These are phyloP conservation scores for Ascoidea tarda DNA, from an alignment of 805 yeast species.

Conservation along the genomic window DNA sequence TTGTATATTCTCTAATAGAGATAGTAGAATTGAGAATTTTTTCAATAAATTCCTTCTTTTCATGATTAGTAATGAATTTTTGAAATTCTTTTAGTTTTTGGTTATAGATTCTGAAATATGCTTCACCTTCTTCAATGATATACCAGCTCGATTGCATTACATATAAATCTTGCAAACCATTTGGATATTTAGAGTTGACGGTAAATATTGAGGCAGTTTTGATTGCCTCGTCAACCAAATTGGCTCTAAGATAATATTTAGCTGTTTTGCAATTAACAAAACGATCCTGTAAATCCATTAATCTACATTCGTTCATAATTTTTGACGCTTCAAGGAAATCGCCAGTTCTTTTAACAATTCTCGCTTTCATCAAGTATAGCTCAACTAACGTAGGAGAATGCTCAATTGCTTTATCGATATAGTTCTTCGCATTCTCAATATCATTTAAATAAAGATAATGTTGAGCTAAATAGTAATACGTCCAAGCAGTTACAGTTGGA, in stretches of 20 bases:
- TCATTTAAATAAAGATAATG: slow-evolving; percentile 50
- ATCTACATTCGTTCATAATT: slow-evolving; percentile 55
- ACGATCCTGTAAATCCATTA: slow-evolving; percentile 76
- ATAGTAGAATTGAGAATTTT: background rate
- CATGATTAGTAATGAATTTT: background rate
- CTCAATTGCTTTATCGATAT: slow-evolving; percentile 45
- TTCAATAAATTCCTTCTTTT: background rate
- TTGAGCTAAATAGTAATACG: slow-evolving; percentile 64
- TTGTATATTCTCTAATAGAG: slow-evolving; percentile 1
- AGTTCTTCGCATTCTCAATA: slow-evolving; percentile 36
- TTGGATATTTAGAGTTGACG: slow-evolving; percentile 64
- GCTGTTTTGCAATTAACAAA: slow-evolving; percentile 81
- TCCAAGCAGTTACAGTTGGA: slow-evolving; percentile 41
- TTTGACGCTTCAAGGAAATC: slow-evolving; percentile 46
- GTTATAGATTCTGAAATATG: slow-evolving; percentile 50
- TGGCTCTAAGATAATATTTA: slow-evolving; percentile 69
- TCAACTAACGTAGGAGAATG: slow-evolving; percentile 83
- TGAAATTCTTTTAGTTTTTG: slow-evolving; percentile 13
- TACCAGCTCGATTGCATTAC: slow-evolving; percentile 90
- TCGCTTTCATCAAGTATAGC: slow-evolving; percentile 63
- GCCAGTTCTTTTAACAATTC: slow-evolving; percentile 65
- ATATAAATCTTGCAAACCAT: slow-evolving; percentile 78
- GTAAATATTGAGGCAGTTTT: slow-evolving; percentile 70
- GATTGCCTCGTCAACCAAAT: slow-evolving; percentile 60
- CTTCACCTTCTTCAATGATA: slow-evolving; percentile 70